Evolutionary conservation across 352 stramenopile genomes (phyloP).

Genomic region (Blastocystis sp.): DNA sequence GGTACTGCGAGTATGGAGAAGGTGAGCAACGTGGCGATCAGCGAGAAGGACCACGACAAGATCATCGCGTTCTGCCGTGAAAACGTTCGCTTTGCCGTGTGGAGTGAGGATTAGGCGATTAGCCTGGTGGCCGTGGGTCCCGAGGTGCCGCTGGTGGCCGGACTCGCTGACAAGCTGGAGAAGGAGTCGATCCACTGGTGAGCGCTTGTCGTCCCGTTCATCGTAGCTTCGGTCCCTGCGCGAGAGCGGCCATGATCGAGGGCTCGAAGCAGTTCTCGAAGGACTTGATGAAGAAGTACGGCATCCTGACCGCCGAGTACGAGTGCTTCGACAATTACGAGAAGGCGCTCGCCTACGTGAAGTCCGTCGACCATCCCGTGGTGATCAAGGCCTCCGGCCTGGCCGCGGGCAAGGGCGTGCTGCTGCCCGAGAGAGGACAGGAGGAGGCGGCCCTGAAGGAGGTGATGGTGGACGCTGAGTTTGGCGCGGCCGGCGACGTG

Average conservation of each 20-base stretch:
- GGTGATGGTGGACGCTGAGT: constrained; percentile 92
- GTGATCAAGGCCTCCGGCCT: constrained; percentile 99
- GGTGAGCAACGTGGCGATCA: constrained; percentile 70
- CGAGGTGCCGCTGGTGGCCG: constrained; percentile 90
- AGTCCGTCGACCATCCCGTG: constrained; percentile 86
- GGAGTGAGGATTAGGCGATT: constrained; percentile 80
- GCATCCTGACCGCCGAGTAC: constrained; percentile 94
- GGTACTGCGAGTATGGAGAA: constrained; percentile 73
- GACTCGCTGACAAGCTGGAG: constrained; percentile 88
- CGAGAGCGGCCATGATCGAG: constrained; percentile 89
- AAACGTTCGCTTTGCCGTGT: constrained; percentile 50
- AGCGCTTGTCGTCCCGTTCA: background rate
- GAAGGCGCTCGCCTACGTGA: constrained; percentile 84
- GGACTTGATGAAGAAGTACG: constrained; percentile 94
- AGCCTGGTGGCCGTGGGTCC: constrained; percentile 93
- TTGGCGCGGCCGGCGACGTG: constrained; percentile 86
- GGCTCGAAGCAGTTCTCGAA: constrained; percentile 97
- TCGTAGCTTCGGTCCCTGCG: constrained; percentile 87
- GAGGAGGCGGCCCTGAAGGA: constrained; percentile 87
- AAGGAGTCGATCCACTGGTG: constrained; percentile 72
- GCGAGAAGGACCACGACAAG: constrained; percentile 72
- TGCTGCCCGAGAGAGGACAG: constrained; percentile 87
- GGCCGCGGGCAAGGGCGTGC: constrained; percentile 95
- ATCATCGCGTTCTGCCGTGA: constrained; percentile 77
- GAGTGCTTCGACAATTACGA: constrained; percentile 89